Evolutionary conservation across 345 rosid species (phyloP).

Genomic region (Trapa incisa): DNA sequence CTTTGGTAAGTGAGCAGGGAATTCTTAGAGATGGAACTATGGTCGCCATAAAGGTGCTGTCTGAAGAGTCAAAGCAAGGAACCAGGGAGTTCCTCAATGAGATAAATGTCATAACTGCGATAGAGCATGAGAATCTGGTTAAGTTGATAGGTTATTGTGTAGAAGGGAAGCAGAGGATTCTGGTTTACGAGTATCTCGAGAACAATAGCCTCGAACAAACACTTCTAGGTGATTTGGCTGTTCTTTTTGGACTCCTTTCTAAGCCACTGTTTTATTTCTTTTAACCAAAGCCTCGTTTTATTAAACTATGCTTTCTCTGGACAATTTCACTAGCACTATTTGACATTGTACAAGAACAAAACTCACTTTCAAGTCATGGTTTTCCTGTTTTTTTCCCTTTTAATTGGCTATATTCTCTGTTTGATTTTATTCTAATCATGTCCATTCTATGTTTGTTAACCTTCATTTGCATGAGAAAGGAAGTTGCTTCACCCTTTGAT

Average conservation of each 20-base stretch:
- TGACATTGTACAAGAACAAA: no score
- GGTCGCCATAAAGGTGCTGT: constrained; percentile 51
- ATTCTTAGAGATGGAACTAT: constrained; percentile 35
- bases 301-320: no score
- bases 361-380: not conserved
- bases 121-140: constrained; percentile 50
- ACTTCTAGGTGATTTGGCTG: constrained; percentile 34
- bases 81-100: constrained; percentile 53
- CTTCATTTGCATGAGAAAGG: not conserved
- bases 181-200: constrained; percentile 62
- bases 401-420: no score
- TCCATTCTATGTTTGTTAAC: not conserved
- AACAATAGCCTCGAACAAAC: constrained; percentile 64
- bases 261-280: no score
- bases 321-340: no score
- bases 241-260: not conserved
- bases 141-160: constrained; percentile 53
- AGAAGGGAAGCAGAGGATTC: constrained; percentile 47
- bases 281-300: no score
- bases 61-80: constrained; percentile 54
- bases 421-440: not conserved
- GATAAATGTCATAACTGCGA: constrained; percentile 40
- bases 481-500: no score
- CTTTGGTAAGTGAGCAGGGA: constrained; percentile 28
- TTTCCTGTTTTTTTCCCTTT: not conserved